These are phyloP conservation scores for Pseudonectria foliicola DNA, from an alignment of 2,329 filamentous ascomycete species.

Conservation along the genomic window DNA sequence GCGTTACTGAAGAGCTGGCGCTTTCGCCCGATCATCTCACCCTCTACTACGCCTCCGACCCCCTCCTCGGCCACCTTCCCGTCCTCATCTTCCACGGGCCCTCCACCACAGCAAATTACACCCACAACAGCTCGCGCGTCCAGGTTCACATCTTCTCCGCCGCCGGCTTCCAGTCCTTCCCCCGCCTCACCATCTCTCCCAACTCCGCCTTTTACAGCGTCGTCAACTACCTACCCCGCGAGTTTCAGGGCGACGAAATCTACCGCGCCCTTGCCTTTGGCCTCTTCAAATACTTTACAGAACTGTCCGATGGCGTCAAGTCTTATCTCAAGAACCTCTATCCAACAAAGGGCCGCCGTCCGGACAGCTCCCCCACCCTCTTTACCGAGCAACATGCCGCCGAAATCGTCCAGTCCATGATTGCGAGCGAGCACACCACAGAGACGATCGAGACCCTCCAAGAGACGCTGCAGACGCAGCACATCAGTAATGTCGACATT, in stretches of 20 bases:
- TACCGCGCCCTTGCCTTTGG: constrained; percentile 88
- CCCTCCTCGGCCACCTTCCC: constrained; percentile 70
- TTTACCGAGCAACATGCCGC: constrained; percentile 93
- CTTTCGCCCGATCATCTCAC: constrained; percentile 74
- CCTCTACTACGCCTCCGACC: constrained; percentile 85
- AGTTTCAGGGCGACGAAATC: constrained; percentile 92
- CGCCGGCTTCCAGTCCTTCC: constrained; percentile 82
- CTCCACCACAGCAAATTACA: constrained; percentile 81
- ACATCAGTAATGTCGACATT: constrained; percentile 76
- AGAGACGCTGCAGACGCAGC: constrained; percentile 71
- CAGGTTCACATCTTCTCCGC: constrained; percentile 89
- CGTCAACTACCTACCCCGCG: constrained; percentile 81
- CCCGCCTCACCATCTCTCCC: constrained; percentile 85
- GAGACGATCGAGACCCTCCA: constrained; percentile 69
- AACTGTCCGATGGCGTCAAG: constrained; percentile 74
- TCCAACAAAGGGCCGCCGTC: constrained; percentile 47
- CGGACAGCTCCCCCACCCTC: constrained; percentile 59
- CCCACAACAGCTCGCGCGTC: constrained; percentile 83
- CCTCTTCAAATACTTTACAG: constrained; percentile 87
- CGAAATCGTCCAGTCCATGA: constrained; percentile 79
- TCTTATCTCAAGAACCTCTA: constrained; percentile 56
- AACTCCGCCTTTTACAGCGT: constrained; percentile 87
- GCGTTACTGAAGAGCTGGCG: constrained; percentile 69
- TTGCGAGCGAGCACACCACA: constrained; percentile 66
- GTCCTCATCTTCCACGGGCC: constrained; percentile 89